Evolutionary conservation across 495 filamentous ascomycete species (phyloP), one percentile per base, ranked within the genome.

Genomic region (Umbilicaria muhlenbergii): DNA sequence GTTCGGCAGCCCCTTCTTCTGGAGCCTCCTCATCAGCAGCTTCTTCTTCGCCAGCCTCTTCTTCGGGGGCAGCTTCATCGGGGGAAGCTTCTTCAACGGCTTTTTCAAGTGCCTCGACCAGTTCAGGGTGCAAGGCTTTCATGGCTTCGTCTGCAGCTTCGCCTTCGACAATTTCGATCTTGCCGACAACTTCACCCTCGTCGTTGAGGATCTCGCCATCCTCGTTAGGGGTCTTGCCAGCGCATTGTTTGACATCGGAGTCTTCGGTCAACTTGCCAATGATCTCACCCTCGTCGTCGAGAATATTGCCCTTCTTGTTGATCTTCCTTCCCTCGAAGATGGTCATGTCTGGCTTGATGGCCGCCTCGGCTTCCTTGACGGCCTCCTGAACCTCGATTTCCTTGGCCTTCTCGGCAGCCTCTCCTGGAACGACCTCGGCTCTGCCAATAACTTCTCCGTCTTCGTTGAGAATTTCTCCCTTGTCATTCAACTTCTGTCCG

Each of bases 231-330:
- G 58, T 66, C 55, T 73, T 73, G 45, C 68, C 66, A 16, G 63
- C 62, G 44, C 61, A 63, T n/a, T 59, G 54, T 40, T 56, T 59
- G 38, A 53, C 31, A 21, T 72, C 68, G 43, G 84, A 78, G 38
- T 69, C 69, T 43, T 72, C 69, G 38, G 59, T 60, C 12, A 73
- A 56, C 46, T 71, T 58, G 13, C 69, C 69, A 41, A 73, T 66
- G 10, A 57, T 51, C 40, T 73, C 69, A 13, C 69, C 69, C 49
- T 71, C 69, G 39, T 67, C 68, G 43, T 72, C 66, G 14, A 73
- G 65, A 17, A 73, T 58, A 45, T 70, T 67, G 55, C 69, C 69
- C 58, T 72, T 71, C 55, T 71, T 71, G 52, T 71, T 72, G 55
- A 73, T 53, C 54, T 69, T 70, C 47, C 59, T 58, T 43, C 67